Evolutionary conservation across 2,329 filamentous ascomycete genomes (phyloP).

Genomic region (Kalaharituber pfeilii): DNA sequence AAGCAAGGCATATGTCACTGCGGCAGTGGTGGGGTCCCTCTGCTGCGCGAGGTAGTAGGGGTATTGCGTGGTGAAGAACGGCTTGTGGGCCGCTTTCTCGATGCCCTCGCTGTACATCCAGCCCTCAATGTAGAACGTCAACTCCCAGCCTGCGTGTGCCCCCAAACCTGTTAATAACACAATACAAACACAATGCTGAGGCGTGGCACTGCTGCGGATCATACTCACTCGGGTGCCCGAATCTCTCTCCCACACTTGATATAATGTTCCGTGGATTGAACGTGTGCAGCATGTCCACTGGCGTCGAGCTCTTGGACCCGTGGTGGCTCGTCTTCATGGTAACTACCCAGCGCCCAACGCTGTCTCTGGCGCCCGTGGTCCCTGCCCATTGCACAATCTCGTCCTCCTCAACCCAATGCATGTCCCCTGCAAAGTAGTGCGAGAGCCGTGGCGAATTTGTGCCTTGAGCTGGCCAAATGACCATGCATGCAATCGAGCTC

Average conservation of each 20-base stretch:
- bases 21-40: background rate
- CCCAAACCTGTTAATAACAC: slow-evolving; percentile 2
- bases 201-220: no score
- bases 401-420: background rate
- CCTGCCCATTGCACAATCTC: slow-evolving; percentile 1
- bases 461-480: no score
- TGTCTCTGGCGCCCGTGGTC: background rate
- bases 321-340: slow-evolving; percentile 14
- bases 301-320: slow-evolving; percentile 6
- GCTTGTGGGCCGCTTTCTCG: background rate
- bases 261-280: slow-evolving; percentile 4
- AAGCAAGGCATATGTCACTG: background rate
- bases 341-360: no score
- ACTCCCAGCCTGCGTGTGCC: background rate
- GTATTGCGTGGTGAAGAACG: background rate
- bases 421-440: slow-evolving; percentile 14
- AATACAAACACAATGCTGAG: background rate
- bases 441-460: no score
- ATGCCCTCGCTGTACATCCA: background rate
- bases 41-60: background rate
- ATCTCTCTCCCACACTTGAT: background rate
- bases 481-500: slow-evolving; percentile 5
- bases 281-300: background rate
- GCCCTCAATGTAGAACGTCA: background rate
- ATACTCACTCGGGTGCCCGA: no score